Evolutionary conservation across 441 rosid species (phyloP).

Genomic region (Euphorbia schlechtendalii): DNA sequence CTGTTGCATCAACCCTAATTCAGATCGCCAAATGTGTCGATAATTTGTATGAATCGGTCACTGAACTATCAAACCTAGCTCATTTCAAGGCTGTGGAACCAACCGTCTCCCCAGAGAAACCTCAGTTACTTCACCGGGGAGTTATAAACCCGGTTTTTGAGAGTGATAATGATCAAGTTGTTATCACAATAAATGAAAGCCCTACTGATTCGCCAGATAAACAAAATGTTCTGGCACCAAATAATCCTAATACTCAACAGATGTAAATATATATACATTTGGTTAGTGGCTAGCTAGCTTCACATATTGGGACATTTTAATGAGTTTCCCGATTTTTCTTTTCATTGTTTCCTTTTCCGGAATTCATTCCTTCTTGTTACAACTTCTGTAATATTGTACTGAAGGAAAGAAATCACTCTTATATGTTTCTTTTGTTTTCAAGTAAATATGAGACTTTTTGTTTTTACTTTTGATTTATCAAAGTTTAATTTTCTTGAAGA

Average conservation of each 20-base stretch:
- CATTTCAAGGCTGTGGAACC: conserved; percentile 25
- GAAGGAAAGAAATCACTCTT: not conserved
- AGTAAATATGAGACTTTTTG: not conserved
- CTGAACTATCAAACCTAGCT: conserved; percentile 41
- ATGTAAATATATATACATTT: conserved; percentile 23
- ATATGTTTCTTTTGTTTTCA: not conserved
- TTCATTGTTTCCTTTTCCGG: not conserved
- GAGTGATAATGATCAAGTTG: conserved; percentile 22
- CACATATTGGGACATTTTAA: not conserved
- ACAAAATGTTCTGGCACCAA: conserved; percentile 15
- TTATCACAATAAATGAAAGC: conserved; percentile 25
- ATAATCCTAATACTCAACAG: conserved; percentile 4
- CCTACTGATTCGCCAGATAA: conserved; percentile 25
- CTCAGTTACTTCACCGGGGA: conserved; percentile 45
- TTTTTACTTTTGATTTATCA: not conserved
- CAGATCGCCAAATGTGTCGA: conserved; percentile 48
- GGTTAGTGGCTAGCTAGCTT: too few species aligned
- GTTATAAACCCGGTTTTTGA: conserved; percentile 42
- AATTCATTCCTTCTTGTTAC: not conserved
- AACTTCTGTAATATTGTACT: not conserved
- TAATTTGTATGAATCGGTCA: conserved; percentile 39
- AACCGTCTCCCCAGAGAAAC: conserved; percentile 25
- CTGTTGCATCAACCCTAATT: conserved; percentile 49
- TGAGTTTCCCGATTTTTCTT: not conserved
- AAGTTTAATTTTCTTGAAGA: too few species aligned